phyloP scores from a whole-genome alignment of 73 alveolate species.

The Tetrahymena malaccensis region DNA sequence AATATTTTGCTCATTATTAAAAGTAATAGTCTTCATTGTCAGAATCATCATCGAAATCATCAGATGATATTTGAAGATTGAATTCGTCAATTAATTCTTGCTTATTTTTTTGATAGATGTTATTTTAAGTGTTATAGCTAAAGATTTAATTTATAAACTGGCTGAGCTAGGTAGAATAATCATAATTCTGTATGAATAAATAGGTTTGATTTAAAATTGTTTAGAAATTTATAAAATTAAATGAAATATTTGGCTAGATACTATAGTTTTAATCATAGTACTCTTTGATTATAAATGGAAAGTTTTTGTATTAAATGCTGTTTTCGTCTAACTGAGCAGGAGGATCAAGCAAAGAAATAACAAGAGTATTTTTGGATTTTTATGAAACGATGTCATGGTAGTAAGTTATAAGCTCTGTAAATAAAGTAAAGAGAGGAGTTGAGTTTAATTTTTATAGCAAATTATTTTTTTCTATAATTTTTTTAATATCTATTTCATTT shows the following conservation, averaged over 20 bases:
- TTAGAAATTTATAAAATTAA: background rate
- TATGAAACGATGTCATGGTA: background rate
- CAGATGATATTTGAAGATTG: background rate
- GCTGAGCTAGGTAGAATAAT: background rate
- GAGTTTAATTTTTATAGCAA: background rate
- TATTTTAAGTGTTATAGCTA: background rate
- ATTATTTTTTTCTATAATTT: background rate
- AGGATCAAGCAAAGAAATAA: background rate
- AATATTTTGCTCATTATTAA: background rate
- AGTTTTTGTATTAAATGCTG: background rate
- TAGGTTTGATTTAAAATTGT: background rate
- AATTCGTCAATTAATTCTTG: background rate
- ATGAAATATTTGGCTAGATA: background rate
- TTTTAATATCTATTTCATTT: background rate
- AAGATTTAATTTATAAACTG: background rate
- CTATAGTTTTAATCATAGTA: background rate
- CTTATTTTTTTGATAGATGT: background rate
- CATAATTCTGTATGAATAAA: background rate
- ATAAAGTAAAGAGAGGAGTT: background rate
- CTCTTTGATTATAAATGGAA: background rate
- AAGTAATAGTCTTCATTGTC: background rate
- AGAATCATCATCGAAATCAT: background rate
- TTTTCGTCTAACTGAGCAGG: background rate
- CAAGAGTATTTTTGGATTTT: background rate
- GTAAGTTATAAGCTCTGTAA: background rate